phyloP scores from a whole-genome alignment of 176 grass and related monocot species.

The Chloris gayana region DNA sequence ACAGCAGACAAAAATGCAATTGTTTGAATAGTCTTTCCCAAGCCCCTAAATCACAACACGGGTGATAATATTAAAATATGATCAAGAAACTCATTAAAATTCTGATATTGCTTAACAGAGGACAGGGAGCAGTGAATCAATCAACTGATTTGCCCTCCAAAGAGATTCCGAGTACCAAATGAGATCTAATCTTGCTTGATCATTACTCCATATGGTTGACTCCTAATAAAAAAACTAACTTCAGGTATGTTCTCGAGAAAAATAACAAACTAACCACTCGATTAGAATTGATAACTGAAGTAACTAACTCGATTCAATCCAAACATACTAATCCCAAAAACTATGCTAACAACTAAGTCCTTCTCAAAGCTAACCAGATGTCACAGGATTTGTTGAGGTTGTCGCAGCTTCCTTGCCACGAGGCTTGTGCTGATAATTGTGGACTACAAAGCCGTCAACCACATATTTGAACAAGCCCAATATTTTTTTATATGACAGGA shows the following conservation, averaged over 20 bases:
- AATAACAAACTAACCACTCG: neutral
- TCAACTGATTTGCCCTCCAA: neutral
- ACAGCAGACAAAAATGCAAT: constrained; percentile 89
- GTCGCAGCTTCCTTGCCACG: neutral
- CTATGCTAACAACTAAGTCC: neutral
- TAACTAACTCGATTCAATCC: neutral
- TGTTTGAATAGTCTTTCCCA: constrained; percentile 97
- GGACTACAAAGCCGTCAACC: neutral
- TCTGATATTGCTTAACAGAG: neutral
- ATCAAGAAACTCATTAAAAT: constrained; percentile 1
- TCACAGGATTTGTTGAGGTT: neutral
- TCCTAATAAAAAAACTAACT: neutral
- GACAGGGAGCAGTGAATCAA: neutral
- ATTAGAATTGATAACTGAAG: neutral
- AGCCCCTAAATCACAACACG: constrained; percentile 60
- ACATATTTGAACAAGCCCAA: neutral
- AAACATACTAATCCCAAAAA: neutral
- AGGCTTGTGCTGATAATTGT: neutral
- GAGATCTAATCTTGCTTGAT: neutral
- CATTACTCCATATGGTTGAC: neutral
- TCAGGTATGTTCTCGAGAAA: too few relatives aligned
- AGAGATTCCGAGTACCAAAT: neutral
- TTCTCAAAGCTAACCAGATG: neutral
- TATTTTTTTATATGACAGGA: neutral
- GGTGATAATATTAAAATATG: constrained; percentile 27